Conservation (phyloP, 345 rosid genomes). For the Nasturtium officinale region DNA sequence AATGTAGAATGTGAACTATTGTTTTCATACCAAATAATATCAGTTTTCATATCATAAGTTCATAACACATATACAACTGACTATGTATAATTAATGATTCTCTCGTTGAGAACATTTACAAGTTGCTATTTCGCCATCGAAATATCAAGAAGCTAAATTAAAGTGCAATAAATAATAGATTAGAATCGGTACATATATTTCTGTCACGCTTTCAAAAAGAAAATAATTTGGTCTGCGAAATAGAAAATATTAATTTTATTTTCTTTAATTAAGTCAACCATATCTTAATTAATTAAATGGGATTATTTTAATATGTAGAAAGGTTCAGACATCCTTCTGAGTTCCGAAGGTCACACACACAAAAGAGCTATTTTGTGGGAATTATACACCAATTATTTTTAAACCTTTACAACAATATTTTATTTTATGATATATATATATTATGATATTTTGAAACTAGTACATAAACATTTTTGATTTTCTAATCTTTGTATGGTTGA, state of each 20-base stretch:
- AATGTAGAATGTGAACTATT: not conserved
- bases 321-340: constrained; percentile 25
- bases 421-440: too few relatives aligned
- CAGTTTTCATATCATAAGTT: not conserved
- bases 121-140: constrained; percentile 19
- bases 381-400: not conserved
- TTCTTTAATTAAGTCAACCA: constrained; percentile 18
- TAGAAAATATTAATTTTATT: not conserved
- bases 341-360: constrained; percentile 2
- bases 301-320: constrained; percentile 11
- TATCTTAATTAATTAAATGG: constrained; percentile 3
- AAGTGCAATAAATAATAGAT: not conserved
- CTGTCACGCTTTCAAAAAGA: constrained; percentile 10
- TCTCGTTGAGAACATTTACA: not conserved
- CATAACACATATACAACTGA: not conserved
- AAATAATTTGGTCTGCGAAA: not conserved
- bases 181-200: constrained; percentile 25
- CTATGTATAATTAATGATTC: not conserved
- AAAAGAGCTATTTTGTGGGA: not conserved
- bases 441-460: not conserved
- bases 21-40: not conserved
- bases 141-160: constrained; percentile 22
- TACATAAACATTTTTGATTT: not conserved
- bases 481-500: not conserved
- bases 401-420: not conserved